Evolutionary conservation across 2,329 filamentous ascomycete genomes (phyloP).

Genomic region (Colletotrichum spaethianum): DNA sequence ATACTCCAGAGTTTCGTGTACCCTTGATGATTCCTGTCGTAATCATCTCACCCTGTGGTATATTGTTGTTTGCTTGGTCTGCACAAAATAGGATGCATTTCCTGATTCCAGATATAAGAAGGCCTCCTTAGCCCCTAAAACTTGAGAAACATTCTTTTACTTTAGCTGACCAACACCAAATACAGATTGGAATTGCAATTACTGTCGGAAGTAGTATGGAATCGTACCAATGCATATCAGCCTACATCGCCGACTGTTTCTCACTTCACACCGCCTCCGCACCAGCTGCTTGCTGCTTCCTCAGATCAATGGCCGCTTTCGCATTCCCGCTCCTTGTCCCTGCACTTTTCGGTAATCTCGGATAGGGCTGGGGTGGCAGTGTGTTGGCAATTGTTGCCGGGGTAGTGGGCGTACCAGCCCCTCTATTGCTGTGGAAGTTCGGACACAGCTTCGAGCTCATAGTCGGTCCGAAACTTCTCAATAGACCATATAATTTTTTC

Average conservation of each 20-base stretch:
- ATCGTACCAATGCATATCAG: slow-evolving; percentile 30
- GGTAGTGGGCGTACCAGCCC: slow-evolving; percentile 52
- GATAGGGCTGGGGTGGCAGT: slow-evolving; percentile 57
- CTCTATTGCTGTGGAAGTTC: slow-evolving; percentile 57
- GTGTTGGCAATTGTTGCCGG: slow-evolving; percentile 56
- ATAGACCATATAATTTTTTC: not conserved
- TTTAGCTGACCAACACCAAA: not conserved
- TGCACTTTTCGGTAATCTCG: slow-evolving; percentile 52
- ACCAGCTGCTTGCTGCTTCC: slow-evolving; percentile 61
- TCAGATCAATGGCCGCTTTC: slow-evolving; percentile 61
- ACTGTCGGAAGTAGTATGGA: slow-evolving; percentile 27
- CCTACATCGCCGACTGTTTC: slow-evolving; percentile 62
- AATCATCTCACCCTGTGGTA: slow-evolving; percentile 55
- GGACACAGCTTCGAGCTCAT: slow-evolving; percentile 52
- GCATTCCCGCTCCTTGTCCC: slow-evolving; percentile 65
- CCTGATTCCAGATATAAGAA: slow-evolving; percentile 59
- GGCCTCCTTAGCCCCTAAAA: not conserved
- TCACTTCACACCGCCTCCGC: slow-evolving; percentile 63
- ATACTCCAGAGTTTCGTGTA: slow-evolving; percentile 70
- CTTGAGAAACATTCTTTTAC: not conserved
- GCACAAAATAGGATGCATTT: slow-evolving; percentile 61
- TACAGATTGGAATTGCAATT: slow-evolving; percentile 18
- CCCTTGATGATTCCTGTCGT: slow-evolving; percentile 58
- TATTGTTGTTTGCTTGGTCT: slow-evolving; percentile 61
- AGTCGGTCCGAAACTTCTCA: slow-evolving; percentile 10